Conservation (phyloP, 495 filamentous ascomycete species). For the Hypoxylon trugodes region DNA sequence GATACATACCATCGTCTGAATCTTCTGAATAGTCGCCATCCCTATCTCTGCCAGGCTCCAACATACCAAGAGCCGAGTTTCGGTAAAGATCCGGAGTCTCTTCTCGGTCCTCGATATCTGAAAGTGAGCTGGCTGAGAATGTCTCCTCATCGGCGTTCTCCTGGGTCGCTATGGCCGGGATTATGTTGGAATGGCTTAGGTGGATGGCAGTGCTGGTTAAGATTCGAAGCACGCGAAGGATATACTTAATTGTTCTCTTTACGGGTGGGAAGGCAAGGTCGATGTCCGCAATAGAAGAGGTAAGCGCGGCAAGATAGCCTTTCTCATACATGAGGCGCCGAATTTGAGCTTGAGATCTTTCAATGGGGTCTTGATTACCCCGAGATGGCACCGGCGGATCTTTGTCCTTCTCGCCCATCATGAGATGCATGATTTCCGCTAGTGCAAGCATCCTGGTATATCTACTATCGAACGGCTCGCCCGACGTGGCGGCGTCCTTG, state of each 20-base stretch:
- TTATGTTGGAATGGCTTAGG: conserved; percentile 82
- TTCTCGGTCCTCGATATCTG: conserved; percentile 86
- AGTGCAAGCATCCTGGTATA: conserved; percentile 86
- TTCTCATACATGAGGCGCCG: conserved; percentile 98
- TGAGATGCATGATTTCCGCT: conserved; percentile 90
- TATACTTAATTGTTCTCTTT: conserved; percentile 94
- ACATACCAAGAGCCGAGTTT: conserved; percentile 94
- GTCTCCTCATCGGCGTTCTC: conserved; percentile 87
- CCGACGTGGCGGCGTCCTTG: conserved; percentile 83
- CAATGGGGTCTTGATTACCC: conserved; percentile 39
- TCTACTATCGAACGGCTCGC: conserved; percentile 82
- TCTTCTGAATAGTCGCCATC: conserved; percentile 74
- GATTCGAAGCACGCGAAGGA: conserved; percentile 85
- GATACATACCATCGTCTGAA: conserved; percentile 65
- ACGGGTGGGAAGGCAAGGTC: conserved; percentile 94
- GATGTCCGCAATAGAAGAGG: conserved; percentile 92
- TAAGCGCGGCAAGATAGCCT: conserved; percentile 87
- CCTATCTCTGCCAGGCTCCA: conserved; percentile 78
- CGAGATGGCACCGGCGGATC: conserved; percentile 45
- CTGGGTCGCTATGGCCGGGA: conserved; percentile 65
- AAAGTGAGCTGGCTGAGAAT: conserved; percentile 86
- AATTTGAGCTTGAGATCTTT: conserved; percentile 73
- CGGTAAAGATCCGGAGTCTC: conserved; percentile 97
- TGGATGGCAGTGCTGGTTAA: conserved; percentile 87
- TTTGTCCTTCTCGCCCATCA: conserved; percentile 82